phyloP scores from a whole-genome alignment of 331 rosid genomes.

The Quercus lobata region DNA sequence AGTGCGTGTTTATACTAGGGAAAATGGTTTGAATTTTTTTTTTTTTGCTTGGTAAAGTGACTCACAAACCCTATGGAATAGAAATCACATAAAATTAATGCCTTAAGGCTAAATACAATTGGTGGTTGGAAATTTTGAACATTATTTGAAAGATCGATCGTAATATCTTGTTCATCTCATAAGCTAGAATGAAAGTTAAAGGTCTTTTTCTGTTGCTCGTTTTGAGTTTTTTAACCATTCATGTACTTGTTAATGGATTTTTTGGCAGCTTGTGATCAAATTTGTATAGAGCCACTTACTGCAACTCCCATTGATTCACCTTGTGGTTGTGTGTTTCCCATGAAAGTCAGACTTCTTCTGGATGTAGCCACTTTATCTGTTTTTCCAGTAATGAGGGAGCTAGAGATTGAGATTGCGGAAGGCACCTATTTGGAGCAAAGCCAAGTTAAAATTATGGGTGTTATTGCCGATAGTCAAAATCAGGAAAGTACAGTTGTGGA shows the following conservation, averaged over 20 bases:
- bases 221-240: slow-evolving; percentile 7
- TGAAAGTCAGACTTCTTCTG: slow-evolving; percentile 73
- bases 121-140: neutral
- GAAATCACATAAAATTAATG: too few species aligned
- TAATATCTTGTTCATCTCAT: neutral
- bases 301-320: slow-evolving; percentile 82
- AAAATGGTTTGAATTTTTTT: neutral
- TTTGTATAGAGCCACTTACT: slow-evolving; percentile 73
- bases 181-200: neutral
- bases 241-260: slow-evolving; percentile 10
- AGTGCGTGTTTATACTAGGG: neutral
- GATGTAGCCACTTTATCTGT: slow-evolving; percentile 70
- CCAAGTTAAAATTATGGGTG: slow-evolving; percentile 96
- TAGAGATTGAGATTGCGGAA: slow-evolving; percentile 76
- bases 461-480: slow-evolving; percentile 71
- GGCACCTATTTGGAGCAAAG: slow-evolving; percentile 83
- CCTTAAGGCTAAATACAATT: too few species aligned
- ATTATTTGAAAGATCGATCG: neutral
- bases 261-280: slow-evolving; percentile 73
- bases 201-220: neutral
- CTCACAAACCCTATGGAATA: too few species aligned
- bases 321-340: slow-evolving; percentile 94
- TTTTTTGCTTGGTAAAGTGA: too few species aligned
- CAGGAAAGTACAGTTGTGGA: slow-evolving; percentile 76
- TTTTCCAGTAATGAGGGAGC: slow-evolving; percentile 72